Percentiles rank a stretch among this genome's conserved stretches.
phyloP scores from a whole-genome alignment of 306 rosid genomes.

The Vigna nakashimae region DNA sequence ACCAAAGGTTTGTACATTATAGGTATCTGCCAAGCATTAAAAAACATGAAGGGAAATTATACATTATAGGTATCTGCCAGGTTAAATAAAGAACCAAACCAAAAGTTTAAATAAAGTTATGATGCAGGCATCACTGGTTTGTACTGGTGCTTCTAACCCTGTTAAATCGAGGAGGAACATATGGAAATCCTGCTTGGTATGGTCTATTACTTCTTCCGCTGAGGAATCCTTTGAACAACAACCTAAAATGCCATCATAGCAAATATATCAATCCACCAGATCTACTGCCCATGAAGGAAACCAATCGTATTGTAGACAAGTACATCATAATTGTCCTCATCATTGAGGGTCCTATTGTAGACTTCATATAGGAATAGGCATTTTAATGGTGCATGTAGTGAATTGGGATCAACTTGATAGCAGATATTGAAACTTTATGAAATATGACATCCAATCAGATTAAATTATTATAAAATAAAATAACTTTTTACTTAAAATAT shows the following conservation, averaged over 20 bases:
- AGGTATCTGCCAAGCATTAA: conserved; percentile 27
- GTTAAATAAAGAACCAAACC: conserved; percentile 12
- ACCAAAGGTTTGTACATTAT: conserved; percentile 9
- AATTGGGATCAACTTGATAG: background rate
- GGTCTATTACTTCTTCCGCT: conserved; percentile 52
- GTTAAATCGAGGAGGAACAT: conserved; percentile 10
- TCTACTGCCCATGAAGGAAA: background rate
- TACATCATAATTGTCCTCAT: conserved; percentile 23
- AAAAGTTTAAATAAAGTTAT: conserved; percentile 25
- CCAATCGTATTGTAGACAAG: background rate
- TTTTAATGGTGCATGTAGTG: background rate
- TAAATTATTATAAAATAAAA: background rate
- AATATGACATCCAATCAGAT: conserved; percentile 8
- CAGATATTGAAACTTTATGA: background rate
- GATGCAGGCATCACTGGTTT: conserved; percentile 27
- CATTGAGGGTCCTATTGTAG: background rate
- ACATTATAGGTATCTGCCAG: conserved; percentile 23
- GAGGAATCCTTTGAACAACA: conserved; percentile 61
- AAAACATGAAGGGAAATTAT: background rate
- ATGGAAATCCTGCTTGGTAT: conserved; percentile 30
- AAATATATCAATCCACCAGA: conserved; percentile 21
- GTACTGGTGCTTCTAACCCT: background rate
- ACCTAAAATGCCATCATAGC: conserved; percentile 44
- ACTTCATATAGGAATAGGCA: background rate
- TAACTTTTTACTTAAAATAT: background rate